Evolutionary conservation across 768 basidiomycete genomes (phyloP).

Genomic region (Asterophora parasitica): DNA sequence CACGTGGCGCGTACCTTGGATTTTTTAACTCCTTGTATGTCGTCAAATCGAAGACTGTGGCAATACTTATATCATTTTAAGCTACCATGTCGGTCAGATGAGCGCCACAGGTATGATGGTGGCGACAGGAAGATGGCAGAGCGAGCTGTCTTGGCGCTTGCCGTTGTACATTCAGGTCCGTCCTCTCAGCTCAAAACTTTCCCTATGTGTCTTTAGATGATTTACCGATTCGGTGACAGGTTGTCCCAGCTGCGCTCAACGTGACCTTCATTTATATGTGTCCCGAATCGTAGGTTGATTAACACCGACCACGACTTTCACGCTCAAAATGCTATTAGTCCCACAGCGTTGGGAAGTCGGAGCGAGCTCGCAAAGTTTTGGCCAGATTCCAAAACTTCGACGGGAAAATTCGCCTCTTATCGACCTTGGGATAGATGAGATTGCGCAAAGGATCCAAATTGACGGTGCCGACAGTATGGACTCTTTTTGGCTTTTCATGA

Average conservation of each 20-base stretch:
- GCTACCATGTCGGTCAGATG: slow-evolving; percentile 52
- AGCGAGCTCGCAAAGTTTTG: slow-evolving; percentile 39
- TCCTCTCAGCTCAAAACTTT: not conserved
- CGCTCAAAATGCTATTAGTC: slow-evolving; percentile 22
- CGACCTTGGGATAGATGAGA: slow-evolving; percentile 47
- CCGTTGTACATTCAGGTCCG: slow-evolving; percentile 45
- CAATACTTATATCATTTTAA: slow-evolving; percentile 11
- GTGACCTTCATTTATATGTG: slow-evolving; percentile 41
- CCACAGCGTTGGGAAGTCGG: slow-evolving; percentile 42
- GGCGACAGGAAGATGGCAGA: slow-evolving; percentile 37
- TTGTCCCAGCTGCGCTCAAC: slow-evolving; percentile 44
- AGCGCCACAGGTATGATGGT: slow-evolving; percentile 54
- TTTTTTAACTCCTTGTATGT: slow-evolving; percentile 48
- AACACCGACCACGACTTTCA: not conserved
- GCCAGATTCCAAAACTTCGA: slow-evolving; percentile 45
- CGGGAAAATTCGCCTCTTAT: slow-evolving; percentile 48
- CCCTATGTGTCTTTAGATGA: not conserved
- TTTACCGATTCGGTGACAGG: slow-evolving; percentile 17
- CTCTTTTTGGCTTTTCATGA: not conserved
- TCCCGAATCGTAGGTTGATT: slow-evolving; percentile 41
- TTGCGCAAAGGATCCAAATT: slow-evolving; percentile 44
- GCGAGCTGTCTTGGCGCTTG: slow-evolving; percentile 43
- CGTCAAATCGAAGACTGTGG: no score
- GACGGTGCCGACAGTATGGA: slow-evolving; percentile 41
- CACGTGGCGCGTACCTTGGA: slow-evolving; percentile 46